Evolutionary conservation across 352 stramenopile species (phyloP).

Genomic region (Globisporangium sylvaticum): DNA sequence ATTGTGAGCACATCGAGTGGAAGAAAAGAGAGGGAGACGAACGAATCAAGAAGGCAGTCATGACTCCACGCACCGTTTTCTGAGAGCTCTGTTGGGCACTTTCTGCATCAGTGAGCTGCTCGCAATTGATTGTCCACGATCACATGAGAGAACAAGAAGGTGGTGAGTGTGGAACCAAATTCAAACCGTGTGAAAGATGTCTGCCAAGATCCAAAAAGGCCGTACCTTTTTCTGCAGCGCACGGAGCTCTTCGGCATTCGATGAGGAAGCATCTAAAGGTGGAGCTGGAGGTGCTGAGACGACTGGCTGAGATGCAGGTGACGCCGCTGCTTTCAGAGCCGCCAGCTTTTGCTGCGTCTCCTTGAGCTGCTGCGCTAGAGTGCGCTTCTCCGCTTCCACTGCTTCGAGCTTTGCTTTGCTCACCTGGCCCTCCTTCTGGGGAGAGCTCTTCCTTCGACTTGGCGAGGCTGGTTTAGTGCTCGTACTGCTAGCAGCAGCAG

Average conservation of each 20-base stretch:
- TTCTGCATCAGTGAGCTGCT: constrained; percentile 36
- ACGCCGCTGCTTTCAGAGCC: constrained; percentile 23
- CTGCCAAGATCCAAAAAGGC: not conserved
- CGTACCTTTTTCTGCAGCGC: constrained; percentile 56
- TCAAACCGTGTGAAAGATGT: not conserved
- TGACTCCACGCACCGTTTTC: constrained; percentile 41
- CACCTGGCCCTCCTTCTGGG: constrained; percentile 18
- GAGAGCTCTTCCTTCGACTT: not conserved
- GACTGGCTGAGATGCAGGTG: constrained; percentile 8
- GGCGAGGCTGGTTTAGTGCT: not conserved
- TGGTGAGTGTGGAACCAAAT: not conserved
- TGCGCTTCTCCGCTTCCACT: constrained; percentile 51
- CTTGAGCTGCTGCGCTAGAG: constrained; percentile 58
- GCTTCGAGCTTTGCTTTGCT: constrained; percentile 41
- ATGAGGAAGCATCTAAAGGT: constrained; percentile 1
- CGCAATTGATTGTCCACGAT: not conserved
- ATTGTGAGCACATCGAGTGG: not conserved
- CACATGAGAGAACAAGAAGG: not conserved
- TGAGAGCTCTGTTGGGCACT: constrained; percentile 27
- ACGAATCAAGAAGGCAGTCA: not conserved
- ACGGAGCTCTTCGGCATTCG: constrained; percentile 38
- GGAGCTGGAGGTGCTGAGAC: not conserved
- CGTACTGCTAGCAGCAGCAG: constrained; percentile 9
- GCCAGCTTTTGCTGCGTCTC: constrained; percentile 53
- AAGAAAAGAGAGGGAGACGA: not conserved